phyloP scores from a whole-genome alignment of 1,284 basidiomycete species.

The Mycena sp. region DNA sequence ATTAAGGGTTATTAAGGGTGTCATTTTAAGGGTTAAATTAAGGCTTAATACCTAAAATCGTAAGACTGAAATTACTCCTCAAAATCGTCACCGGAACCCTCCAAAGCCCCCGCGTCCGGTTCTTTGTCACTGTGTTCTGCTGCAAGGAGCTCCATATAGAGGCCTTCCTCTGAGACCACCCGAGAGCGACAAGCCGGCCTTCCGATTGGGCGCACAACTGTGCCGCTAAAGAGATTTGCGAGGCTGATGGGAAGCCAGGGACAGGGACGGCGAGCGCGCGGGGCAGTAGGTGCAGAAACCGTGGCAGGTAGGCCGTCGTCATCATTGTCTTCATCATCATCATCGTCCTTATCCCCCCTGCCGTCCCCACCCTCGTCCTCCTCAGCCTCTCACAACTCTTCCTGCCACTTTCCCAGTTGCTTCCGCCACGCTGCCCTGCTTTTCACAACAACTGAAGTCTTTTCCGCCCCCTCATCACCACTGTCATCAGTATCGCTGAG shows the following conservation, averaged over 20 bases:
- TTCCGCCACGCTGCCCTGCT: not conserved
- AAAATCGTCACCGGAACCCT: conserved; percentile 12
- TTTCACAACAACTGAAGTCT: not conserved
- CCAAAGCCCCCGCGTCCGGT: too few species aligned
- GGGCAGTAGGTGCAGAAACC: not conserved
- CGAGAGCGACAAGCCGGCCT: not conserved
- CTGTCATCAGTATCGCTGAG: conserved; percentile 8
- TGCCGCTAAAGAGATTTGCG: not conserved
- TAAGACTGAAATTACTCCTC: not conserved
- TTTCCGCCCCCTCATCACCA: not conserved
- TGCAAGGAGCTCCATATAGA: conserved; percentile 8
- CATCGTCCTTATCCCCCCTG: too few species aligned
- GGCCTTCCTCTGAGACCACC: not conserved
- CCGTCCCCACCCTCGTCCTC: too few species aligned
- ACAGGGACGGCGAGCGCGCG: not conserved
- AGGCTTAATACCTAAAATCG: too few species aligned
- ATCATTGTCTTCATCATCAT: not conserved
- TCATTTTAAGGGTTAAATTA: too few species aligned
- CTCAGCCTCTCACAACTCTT: not conserved
- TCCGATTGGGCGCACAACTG: not conserved
- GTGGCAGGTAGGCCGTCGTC: not conserved
- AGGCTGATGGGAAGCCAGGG: not conserved
- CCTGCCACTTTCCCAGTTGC: not conserved
- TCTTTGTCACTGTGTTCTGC: conserved; percentile 1
- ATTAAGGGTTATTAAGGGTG: too few species aligned